Percentiles rank a stretch among this genome's conserved stretches.
Evolutionary conservation across 2,329 filamentous ascomycete species (phyloP).

Genomic region (Aspergillus ibericus): DNA sequence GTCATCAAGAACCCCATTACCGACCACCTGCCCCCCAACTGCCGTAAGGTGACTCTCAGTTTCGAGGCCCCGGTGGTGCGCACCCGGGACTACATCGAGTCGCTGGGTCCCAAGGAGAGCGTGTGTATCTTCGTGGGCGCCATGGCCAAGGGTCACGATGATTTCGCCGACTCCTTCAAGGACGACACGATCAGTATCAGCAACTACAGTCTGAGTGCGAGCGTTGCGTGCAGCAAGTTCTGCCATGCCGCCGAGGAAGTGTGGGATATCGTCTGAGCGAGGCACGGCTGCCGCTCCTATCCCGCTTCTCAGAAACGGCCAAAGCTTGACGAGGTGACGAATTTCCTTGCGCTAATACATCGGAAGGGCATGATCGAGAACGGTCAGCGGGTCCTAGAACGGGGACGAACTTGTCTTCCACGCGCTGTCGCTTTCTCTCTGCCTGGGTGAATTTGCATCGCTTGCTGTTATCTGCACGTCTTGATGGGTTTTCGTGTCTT

Average conservation of each 20-base stretch:
- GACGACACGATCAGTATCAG: constrained; percentile 98
- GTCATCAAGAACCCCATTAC: constrained; percentile 98
- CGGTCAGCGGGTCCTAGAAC: constrained; percentile 9
- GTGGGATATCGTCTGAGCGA: constrained; percentile 83
- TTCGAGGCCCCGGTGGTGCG: constrained; percentile 88
- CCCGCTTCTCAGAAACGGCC: constrained; percentile 11
- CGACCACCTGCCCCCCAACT: constrained; percentile 93
- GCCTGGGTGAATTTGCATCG: constrained; percentile 11
- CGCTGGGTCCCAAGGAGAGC: constrained; percentile 78
- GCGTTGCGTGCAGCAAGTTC: constrained; percentile 99
- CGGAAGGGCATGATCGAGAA: constrained; percentile 14
- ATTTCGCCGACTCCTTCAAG: constrained; percentile 90
- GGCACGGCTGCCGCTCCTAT: constrained; percentile 4
- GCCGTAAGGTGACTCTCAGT: constrained; percentile 94
- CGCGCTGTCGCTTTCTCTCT: constrained; percentile 6
- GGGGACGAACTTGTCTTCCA: constrained; percentile 5
- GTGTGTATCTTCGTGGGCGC: constrained; percentile 97
- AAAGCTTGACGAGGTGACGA: constrained; percentile 31
- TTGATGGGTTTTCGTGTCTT: constrained; percentile 14
- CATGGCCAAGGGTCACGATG: constrained; percentile 96
- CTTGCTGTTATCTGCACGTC: constrained; percentile 13
- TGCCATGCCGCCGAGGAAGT: constrained; percentile 96
- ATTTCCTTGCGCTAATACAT: constrained; percentile 24
- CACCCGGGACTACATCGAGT: constrained; percentile 83
- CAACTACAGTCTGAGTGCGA: constrained; percentile 95